Base-by-base conservation (phyloP, 2,329 filamentous ascomycete genomes). In the Fusarium nisikadoi region DNA sequence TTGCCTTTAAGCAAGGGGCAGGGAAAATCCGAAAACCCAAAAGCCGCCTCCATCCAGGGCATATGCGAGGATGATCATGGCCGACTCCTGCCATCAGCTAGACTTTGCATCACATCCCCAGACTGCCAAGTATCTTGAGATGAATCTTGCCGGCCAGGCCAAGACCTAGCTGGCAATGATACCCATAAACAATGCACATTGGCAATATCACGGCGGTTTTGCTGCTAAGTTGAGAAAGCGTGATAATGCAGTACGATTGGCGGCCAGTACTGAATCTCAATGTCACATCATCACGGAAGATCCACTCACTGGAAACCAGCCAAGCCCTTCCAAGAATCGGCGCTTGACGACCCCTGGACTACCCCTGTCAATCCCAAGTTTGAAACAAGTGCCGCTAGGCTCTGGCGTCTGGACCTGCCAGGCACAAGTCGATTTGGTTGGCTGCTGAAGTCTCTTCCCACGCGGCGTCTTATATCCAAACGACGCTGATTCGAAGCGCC, bases 231-330 rank as follows among this genome's bases (percentile, higher is more conserved):
- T 57, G 50, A 55, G 45, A 43, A 47, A 42, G 41, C 47, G 65
- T 38, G 45, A 60, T 39, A 65, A 57, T 36, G 60, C 41, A 46
- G 20, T 67, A 33, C 47, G 36, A 71, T 71, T 72, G 70, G 70
- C 58, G 46, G 66, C 62, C 46, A 69, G 50, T n/a, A 47, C 42
- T 64, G 47, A 53, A 65, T 38, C 47, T 54, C 57, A 70, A 67
- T 63, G 70, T 71, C 47, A 66, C 70, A 62, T 71, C 62, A 59
- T 47, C 58, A 57, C 50, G 25, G 58, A 68, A 56, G 58, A 38
- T 71, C 72, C 72, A 75, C 72, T 31, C 41, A 70, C 38, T 66
- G 56, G 72, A 75, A 75, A 75, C 72, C 61, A 70, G 61, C 72
- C 64, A 69, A 69, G 65, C 56, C 56, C 39, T 62, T 55, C 56